phyloP scores from a whole-genome alignment of 345 rosid species.

The Sisymbrium irio region DNA sequence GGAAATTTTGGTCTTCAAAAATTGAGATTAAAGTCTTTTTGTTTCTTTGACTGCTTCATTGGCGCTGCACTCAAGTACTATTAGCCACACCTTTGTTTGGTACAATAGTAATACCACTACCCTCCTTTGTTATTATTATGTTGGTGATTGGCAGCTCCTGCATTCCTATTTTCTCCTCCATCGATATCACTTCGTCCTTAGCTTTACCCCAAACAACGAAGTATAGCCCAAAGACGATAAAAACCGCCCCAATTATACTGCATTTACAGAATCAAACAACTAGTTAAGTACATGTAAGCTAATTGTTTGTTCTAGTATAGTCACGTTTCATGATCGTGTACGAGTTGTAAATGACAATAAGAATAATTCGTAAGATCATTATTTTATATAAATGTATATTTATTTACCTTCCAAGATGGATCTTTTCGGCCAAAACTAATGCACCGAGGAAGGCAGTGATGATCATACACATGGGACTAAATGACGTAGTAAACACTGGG shows the following conservation, averaged over 20 bases:
- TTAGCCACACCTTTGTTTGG: slow-evolving; percentile 1
- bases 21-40: slow-evolving; percentile 1
- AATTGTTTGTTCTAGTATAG: background rate
- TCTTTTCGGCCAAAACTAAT: slow-evolving; percentile 58
- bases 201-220: slow-evolving; percentile 90
- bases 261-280: background rate
- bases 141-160: slow-evolving; percentile 55
- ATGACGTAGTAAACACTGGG: slow-evolving; percentile 80
- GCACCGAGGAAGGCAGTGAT: slow-evolving; percentile 71
- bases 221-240: slow-evolving; percentile 78
- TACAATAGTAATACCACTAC: slow-evolving; percentile 15
- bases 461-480: slow-evolving; percentile 86
- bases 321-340: background rate
- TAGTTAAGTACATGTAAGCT: background rate
- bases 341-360: background rate
- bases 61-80: background rate
- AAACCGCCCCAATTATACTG: slow-evolving; percentile 75
- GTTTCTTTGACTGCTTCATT: slow-evolving; percentile 4
- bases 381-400: background rate
- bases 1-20: slow-evolving; percentile 29
- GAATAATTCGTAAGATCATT: background rate
- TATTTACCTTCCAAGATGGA: slow-evolving; percentile 81
- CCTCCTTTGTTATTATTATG: background rate
- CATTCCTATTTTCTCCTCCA: slow-evolving; percentile 34
- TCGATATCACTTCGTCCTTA: slow-evolving; percentile 45